Conservation (phyloP, 352 stramenopile species). For the Thraustotheca clavata region DNA sequence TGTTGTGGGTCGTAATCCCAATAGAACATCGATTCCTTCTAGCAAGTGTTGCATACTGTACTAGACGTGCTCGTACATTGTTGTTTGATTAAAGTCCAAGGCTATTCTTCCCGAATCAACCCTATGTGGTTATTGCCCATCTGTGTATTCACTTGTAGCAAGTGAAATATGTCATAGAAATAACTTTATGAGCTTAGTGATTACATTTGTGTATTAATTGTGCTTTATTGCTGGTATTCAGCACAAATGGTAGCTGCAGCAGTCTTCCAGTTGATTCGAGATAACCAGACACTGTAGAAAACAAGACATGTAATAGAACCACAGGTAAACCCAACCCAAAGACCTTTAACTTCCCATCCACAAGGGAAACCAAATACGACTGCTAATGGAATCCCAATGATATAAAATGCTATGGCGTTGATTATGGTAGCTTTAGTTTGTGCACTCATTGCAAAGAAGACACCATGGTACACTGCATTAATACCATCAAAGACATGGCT, state of each 20-base stretch:
- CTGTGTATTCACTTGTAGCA: too few relatives aligned
- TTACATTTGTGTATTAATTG: background rate
- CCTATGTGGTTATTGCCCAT: too few relatives aligned
- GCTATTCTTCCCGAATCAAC: too few relatives aligned
- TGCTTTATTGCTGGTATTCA: conserved; percentile 1
- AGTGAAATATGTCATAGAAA: conserved; percentile 14
- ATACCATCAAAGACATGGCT: conserved; percentile 63
- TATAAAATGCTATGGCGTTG: conserved; percentile 68
- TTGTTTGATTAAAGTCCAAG: too few relatives aligned
- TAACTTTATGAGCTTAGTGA: background rate
- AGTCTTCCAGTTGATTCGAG: conserved; percentile 30
- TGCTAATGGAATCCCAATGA: conserved; percentile 52
- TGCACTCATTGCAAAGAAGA: conserved; percentile 51
- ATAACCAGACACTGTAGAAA: conserved; percentile 24
- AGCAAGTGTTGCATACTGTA: too few relatives aligned
- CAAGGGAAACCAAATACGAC: conserved; percentile 44
- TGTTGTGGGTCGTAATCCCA: too few relatives aligned
- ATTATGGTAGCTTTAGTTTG: conserved; percentile 52
- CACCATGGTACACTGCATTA: conserved; percentile 54
- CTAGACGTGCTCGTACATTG: too few relatives aligned
- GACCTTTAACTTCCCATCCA: conserved; percentile 39
- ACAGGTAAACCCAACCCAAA: conserved; percentile 71
- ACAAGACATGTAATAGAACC: conserved; percentile 32
- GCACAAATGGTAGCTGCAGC: conserved; percentile 21
- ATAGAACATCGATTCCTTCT: too few relatives aligned